phyloP scores from a whole-genome alignment of 1,139 yeast genomes.

The Keqinozyma sinolaborantium region DNA sequence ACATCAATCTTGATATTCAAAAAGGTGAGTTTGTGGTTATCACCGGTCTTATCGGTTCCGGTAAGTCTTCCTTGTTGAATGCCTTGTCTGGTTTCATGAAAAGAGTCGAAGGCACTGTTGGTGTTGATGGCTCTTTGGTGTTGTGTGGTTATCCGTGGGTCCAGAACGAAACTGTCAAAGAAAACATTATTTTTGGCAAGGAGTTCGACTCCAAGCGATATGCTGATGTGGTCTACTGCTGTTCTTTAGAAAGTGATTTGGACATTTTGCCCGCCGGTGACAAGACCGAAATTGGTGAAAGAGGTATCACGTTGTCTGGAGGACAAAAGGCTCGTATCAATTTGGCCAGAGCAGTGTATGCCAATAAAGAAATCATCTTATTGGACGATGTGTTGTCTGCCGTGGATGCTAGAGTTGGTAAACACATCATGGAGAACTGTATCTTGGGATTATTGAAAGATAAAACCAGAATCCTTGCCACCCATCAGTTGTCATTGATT shows the following conservation, averaged over 20 bases:
- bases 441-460: slow-evolving; percentile 29
- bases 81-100: slow-evolving; percentile 57
- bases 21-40: slow-evolving; percentile 64
- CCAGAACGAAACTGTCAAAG: slow-evolving; percentile 40
- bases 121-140: slow-evolving; percentile 34
- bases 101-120: slow-evolving; percentile 34
- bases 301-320: slow-evolving; percentile 47
- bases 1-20: slow-evolving; percentile 39
- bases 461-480: slow-evolving; percentile 43
- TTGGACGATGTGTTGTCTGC: slow-evolving; percentile 48
- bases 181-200: slow-evolving; percentile 34
- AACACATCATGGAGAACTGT: slow-evolving; percentile 40
- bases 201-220: slow-evolving; percentile 23
- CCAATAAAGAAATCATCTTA: slow-evolving; percentile 34
- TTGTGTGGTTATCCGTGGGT: slow-evolving; percentile 54
- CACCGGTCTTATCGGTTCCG: slow-evolving; percentile 74
- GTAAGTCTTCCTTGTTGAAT: slow-evolving; percentile 60
- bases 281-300: slow-evolving; percentile 44
- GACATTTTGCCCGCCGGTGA: slow-evolving; percentile 41
- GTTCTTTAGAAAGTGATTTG: slow-evolving; percentile 36
- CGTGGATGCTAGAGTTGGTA: slow-evolving; percentile 49
- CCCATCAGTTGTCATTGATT: slow-evolving; percentile 44
- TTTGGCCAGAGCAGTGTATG: slow-evolving; percentile 45
- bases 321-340: slow-evolving; percentile 49
- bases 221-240: slow-evolving; percentile 27